Base-by-base conservation (phyloP, 2,329 filamentous ascomycete genomes). In the Penicillium sp. region DNA sequence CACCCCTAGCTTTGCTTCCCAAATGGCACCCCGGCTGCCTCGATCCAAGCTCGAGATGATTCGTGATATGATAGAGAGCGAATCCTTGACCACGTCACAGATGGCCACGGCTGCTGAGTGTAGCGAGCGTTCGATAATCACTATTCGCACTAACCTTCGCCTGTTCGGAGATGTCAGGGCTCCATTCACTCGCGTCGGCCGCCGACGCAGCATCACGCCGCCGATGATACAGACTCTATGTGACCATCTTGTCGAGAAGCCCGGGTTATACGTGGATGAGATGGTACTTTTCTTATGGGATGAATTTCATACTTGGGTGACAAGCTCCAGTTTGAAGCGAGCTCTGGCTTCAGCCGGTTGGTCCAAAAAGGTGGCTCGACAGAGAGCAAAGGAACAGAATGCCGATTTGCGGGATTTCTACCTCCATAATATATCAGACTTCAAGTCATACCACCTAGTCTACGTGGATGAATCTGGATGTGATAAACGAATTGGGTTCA, bases 211-310 rank as follows among this genome's bases (percentile, higher is more conserved):
- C 43, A 63, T 68, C 42, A 65, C 65, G 14, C 59, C 62, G 43
- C 41, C 56, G 3, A 68, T 69, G 59, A 55, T 62, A 25, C 49
- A 64, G 22, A 61, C 59, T 23, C 57, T 70, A n/a, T 58, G 56
- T 56, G 57, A 69, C 44, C 52, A 62, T 33, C 57, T 69, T 29
- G 44, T 57, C 33, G 57, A 66, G 55, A 63, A 66, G 49, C 66
- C 67, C 12, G 51, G 53, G 51, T 31, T 64, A 51, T 65, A 66
- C 53, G 48, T 61, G 37, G 60, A 64, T 41, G 64, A 65, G 45
- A 62, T 68, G 56, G 56, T 49, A 15, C 47, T 60, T 33, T 63
- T 66, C 48, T 45, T 33, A 25, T 59, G 44, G 50, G 50, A 53
- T n/a, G 35, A 53, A 8, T 48, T 53, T 18, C 20, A 48, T 6